A percentile compares a stretch with the other conserved stretches of the same genome.
Evolutionary conservation across 225 moss, liverwort and hornwort species (phyloP).

Genomic region (Pseudoscleropodium purum): DNA sequence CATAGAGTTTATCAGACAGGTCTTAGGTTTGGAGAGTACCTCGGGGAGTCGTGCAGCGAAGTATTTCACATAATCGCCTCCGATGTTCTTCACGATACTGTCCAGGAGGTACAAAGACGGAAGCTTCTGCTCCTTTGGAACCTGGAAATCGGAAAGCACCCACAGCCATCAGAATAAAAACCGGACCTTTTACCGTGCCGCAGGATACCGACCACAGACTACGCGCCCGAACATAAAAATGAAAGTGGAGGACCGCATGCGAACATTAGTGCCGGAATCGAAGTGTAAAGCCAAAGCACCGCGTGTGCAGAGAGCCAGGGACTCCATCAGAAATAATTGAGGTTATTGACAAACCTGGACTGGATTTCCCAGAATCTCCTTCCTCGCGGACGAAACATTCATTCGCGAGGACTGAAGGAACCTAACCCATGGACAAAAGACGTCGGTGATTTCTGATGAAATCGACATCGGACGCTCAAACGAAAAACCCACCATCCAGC

Average conservation of each 20-base stretch:
- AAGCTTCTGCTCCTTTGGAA: slow-evolving; percentile 94
- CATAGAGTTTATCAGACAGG: background rate
- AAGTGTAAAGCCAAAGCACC: background rate
- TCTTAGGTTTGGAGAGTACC: slow-evolving; percentile 18
- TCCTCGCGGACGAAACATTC: background rate
- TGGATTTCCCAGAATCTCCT: background rate
- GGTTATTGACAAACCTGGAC: background rate
- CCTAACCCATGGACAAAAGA: background rate
- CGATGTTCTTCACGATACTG: slow-evolving; percentile 98
- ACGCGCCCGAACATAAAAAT: background rate
- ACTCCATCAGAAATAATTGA: background rate
- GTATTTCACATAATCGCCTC: slow-evolving; percentile 88
- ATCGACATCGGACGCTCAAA: background rate
- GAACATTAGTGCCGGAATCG: background rate
- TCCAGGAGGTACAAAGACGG: slow-evolving; percentile 93
- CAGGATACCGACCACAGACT: background rate
- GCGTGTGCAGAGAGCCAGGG: background rate
- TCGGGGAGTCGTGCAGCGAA: slow-evolving; percentile 90
- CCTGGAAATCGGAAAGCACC: slow-evolving; percentile 24
- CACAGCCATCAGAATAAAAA: background rate
- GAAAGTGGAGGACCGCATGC: background rate
- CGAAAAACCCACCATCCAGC: background rate
- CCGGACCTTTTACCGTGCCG: no score
- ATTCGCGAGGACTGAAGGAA: background rate
- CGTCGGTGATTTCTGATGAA: background rate